phyloP scores from a whole-genome alignment of 1,284 basidiomycete genomes.

The Tilletia caries region DNA sequence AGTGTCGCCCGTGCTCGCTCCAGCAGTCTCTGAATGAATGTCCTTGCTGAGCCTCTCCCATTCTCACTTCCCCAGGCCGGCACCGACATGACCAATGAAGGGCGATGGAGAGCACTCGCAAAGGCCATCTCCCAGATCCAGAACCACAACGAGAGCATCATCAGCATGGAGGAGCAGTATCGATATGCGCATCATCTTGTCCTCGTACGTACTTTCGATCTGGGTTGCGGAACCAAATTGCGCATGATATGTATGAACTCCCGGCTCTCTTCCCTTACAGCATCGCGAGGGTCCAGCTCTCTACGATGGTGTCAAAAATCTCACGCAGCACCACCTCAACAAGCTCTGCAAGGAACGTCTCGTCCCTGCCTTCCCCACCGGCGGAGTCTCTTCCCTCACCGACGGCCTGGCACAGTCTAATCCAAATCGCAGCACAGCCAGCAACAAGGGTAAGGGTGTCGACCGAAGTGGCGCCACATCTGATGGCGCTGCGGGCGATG shows the following conservation, averaged over 20 bases:
- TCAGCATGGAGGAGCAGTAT: conserved; percentile 96
- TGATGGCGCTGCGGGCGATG: background rate
- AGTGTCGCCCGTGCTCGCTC: background rate
- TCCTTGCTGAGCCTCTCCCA: background rate
- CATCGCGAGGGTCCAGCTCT: conserved; percentile 76
- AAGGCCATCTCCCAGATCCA: conserved; percentile 91
- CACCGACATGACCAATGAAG: conserved; percentile 39
- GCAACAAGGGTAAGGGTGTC: conserved; percentile 31
- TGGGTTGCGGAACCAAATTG: background rate
- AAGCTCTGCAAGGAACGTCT: conserved; percentile 73
- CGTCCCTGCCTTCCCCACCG: conserved; percentile 71
- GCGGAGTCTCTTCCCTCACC: conserved; percentile 57
- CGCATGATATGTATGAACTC: too few species aligned
- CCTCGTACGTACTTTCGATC: conserved; percentile 23
- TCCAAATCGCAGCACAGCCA: conserved; percentile 10
- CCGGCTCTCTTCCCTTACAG: conserved; percentile 12
- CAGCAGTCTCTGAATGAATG: background rate
- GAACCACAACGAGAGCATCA: conserved; percentile 83
- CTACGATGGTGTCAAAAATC: conserved; percentile 77
- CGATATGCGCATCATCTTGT: conserved; percentile 49
- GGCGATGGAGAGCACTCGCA: conserved; percentile 68
- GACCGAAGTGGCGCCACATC: background rate
- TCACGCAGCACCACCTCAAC: conserved; percentile 80
- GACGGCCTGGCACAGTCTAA: conserved; percentile 56
- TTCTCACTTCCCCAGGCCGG: conserved; percentile 34